Conservation (phyloP, 371 early-diverging fungal genomes). For the Mortierella sp. region DNA sequence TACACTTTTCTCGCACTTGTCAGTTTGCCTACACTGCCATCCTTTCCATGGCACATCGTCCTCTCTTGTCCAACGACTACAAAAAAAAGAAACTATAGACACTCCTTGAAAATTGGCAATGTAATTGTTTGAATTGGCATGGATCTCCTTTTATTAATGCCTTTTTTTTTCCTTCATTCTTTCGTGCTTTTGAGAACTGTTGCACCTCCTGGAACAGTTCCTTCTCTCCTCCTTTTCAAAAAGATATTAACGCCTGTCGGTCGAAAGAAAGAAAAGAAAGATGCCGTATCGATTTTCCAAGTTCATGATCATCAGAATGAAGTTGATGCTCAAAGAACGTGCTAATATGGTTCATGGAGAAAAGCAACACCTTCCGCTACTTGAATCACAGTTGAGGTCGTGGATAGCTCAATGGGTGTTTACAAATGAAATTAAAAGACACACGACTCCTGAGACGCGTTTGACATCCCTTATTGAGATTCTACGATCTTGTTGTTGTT, state of each 20-base stretch:
- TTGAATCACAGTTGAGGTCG: too few species aligned
- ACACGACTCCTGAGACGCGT: neutral
- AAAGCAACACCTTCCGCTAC: neutral
- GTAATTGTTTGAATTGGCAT: neutral
- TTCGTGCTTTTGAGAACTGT: neutral
- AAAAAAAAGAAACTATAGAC: too few species aligned
- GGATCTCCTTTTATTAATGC: neutral
- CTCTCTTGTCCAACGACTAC: too few species aligned
- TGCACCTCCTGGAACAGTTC: constrained; percentile 1
- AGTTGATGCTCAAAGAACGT: neutral
- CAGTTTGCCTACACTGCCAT: too few species aligned
- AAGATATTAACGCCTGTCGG: neutral
- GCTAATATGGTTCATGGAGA: neutral
- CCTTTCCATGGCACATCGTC: too few species aligned
- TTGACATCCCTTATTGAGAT: too few species aligned
- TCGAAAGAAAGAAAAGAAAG: neutral
- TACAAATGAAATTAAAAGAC: neutral
- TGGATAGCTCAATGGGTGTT: neutral
- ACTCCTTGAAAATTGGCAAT: neutral
- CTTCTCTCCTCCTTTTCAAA: neutral
- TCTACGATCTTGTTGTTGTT: too few species aligned
- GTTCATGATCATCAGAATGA: neutral
- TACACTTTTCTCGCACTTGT: too few species aligned
- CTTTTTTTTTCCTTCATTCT: neutral
- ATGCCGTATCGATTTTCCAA: neutral